Evolutionary conservation across 2,329 filamentous ascomycete genomes (phyloP), one percentile per base, ranked within the genome.

Genomic region (Parasarocladium wereldwijsianum): DNA sequence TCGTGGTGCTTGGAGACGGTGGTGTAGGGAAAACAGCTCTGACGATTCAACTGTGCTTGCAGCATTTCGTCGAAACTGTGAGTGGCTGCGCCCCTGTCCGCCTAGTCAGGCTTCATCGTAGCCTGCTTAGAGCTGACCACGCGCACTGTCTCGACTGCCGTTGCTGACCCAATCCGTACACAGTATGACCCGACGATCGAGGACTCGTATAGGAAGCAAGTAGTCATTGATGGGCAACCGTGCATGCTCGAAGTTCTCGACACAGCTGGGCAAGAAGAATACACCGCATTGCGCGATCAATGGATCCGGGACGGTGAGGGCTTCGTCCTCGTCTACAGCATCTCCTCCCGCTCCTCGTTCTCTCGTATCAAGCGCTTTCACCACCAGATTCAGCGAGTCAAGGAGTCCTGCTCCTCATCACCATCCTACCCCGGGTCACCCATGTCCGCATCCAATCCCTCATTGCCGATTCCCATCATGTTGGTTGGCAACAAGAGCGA

Each of bases 401-500:
- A 96, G 59, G 90, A 96, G 51, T 93, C 85, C 2, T 74, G 75
- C 43, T 69, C 76, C 28, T 73, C 76, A 25, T 84, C 80, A 15
- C 77, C 79, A 6, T 78, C 77, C 17, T 86, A 83, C 44, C 75
- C 76, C 6, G 78, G 79, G 37, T 84, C 79, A 15, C 78, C 79
- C 29, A 65, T 83, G 43, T 58, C 76, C 49, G 43, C 71, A 43
- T 55, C 60, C 48, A 55, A 54, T 51, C 58, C 70, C 16, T 71
- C 70, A 38, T 66, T 72, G 38, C 78, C 78, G 13, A 84, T 90
- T 11, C 90, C 90, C 26, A 83, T 98, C 46, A 96, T 98, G 90
- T 69, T 98, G 17, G 90, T 98, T 20, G 90, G 90, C 41, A 96
- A 98, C 66, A 98, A 98, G 63, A 93, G 84, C 58, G 90, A 98